Evolutionary conservation across 441 rosid genomes (phyloP), one percentile per base, ranked within the genome.

Genomic region (Daphne laureola): DNA sequence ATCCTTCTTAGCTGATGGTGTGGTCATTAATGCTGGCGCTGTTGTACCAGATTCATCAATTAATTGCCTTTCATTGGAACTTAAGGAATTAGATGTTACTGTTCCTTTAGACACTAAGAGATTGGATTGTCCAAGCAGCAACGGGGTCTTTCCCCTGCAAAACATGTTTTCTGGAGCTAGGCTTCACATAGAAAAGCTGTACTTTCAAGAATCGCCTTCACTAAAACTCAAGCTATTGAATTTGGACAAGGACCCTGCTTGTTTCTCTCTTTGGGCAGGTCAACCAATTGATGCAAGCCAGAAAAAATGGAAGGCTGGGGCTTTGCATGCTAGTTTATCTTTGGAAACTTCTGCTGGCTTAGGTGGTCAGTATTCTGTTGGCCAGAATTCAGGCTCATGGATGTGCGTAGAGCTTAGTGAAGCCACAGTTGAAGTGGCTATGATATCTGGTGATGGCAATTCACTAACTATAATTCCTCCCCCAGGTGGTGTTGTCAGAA

Each of bases 221-320:
- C 73, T 90, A 49, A 90, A 83, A 81, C 79, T 76, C 55, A 73
- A 73, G 69, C 71, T 83, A 40, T 82, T 93, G 71, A 84, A 90
- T 62, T 79, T 93, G 62, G 99, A 90, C 71, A 93, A 85, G 68
- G 97, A 93, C 78, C 96, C 99, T 70, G 96, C 99, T 65, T 93
- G 97, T 80, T 93, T 93, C 71, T 78, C 72, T 63, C 72, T 93
- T 50, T 93, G 97, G 99, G 68, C 72, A 14, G 95, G 83, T 54
- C 97, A 93, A 71, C 96, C 97, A 14, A 58, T 87, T 70, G 97
- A 93, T 67, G 93, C 99, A 58, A 93, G 99, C 85, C 93, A 78
- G 78, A 90, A 80, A 72, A 93, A 93, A 71, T 90, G 91, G 93
- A 75, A 79, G 46, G 71, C 78, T 63, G 84, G 84, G 63, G 95